Conservation (phyloP, 345 rosid genomes). For the Euphorbia lathyris region DNA sequence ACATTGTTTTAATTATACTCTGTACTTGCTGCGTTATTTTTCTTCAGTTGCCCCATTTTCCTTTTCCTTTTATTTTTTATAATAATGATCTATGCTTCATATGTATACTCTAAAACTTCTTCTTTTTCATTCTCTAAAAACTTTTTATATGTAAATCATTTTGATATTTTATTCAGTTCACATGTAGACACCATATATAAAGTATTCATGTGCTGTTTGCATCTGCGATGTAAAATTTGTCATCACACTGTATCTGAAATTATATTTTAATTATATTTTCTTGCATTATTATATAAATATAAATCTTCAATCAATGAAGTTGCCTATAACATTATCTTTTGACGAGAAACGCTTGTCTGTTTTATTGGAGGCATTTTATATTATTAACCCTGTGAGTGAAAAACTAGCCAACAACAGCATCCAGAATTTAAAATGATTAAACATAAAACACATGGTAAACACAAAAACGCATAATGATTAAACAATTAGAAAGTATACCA, state of each 20-base stretch:
- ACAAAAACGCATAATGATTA: too few species aligned
- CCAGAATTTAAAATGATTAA: too few species aligned
- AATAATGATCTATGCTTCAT: not conserved
- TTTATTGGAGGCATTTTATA: too few species aligned
- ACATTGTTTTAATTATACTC: not conserved
- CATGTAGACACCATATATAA: not conserved
- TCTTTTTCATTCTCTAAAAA: too few species aligned
- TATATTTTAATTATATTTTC: not conserved
- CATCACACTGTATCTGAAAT: not conserved
- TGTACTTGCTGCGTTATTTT: not conserved
- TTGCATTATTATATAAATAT: too few species aligned
- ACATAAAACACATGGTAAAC: too few species aligned
- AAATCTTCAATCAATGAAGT: not conserved
- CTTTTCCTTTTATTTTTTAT: not conserved
- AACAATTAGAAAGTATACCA: too few species aligned
- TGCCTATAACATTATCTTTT: not conserved
- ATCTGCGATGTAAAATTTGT: not conserved
- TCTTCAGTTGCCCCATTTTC: not conserved
- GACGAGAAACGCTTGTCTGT: too few species aligned
- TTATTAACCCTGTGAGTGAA: too few species aligned
- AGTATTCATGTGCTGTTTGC: not conserved
- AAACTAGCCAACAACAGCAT: too few species aligned
- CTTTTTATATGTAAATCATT: too few species aligned
- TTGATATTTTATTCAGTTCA: too few species aligned
- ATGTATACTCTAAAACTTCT: not conserved